Evolutionary conservation across 1,139 yeast genomes (phyloP).

Genomic region (Pichia inconspicua): DNA sequence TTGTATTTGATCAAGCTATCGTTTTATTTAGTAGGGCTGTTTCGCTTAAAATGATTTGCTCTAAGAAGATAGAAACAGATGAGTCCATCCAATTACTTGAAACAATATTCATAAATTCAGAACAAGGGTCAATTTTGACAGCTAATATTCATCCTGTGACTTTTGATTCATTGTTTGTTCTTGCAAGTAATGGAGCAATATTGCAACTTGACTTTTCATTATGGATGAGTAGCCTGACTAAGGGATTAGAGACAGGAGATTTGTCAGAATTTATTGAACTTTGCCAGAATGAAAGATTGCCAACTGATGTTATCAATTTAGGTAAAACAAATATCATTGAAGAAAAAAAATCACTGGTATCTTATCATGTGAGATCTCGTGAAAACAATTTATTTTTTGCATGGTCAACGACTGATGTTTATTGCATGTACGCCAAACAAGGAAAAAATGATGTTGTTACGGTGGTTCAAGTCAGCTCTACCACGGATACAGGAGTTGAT

Average conservation of each 20-base stretch:
- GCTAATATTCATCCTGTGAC: constrained; percentile 19
- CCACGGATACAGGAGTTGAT: background rate
- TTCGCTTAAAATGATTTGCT: constrained; percentile 19
- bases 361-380: constrained; percentile 11
- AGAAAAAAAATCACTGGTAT: background rate
- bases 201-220: constrained; percentile 22
- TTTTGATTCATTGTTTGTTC: constrained; percentile 16
- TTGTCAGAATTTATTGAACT: constrained; percentile 11
- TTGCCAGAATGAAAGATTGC: constrained; percentile 12
- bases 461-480: constrained; percentile 4
- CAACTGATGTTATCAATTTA: constrained; percentile 17
- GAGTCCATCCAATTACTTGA: constrained; percentile 13
- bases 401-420: constrained; percentile 20
- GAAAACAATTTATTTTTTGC: constrained; percentile 19
- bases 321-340: constrained; percentile 15
- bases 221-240: constrained; percentile 21
- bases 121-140: constrained; percentile 10
- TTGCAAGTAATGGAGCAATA: constrained; percentile 16
- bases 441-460: constrained; percentile 2
- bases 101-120: constrained; percentile 11
- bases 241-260: constrained; percentile 16
- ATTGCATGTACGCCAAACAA: constrained; percentile 12
- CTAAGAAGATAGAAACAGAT: constrained; percentile 10
- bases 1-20: constrained; percentile 19
- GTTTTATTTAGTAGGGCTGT: constrained; percentile 18